phyloP scores from a whole-genome alignment of 495 filamentous ascomycete species.

The Xylaria curta region DNA sequence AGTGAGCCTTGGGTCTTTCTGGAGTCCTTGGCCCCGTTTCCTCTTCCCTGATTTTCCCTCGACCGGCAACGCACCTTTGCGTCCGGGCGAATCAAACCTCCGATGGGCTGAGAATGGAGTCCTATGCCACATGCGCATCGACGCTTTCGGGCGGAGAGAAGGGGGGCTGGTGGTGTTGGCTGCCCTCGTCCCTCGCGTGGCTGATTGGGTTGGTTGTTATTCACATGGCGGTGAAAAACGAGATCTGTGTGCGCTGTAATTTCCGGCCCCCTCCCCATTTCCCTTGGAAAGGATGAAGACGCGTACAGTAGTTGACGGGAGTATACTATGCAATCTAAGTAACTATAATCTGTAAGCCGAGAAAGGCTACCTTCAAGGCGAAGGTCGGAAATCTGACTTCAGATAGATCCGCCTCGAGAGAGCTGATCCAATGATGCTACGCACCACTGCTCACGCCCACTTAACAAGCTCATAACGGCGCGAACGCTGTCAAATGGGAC shows the following conservation, averaged over 20 bases:
- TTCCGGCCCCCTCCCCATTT: constrained; percentile 15
- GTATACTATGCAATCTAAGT: not conserved
- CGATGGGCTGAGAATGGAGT: constrained; percentile 17
- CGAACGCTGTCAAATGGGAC: constrained; percentile 17
- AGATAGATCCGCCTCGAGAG: constrained; percentile 2
- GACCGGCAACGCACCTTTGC: constrained; percentile 14
- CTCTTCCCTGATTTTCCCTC: constrained; percentile 25
- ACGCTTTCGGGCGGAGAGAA: constrained; percentile 16
- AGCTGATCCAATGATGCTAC: constrained; percentile 7
- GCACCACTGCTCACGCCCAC: not conserved
- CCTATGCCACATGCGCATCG: constrained; percentile 26
- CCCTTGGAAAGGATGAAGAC: constrained; percentile 8
- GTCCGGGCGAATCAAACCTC: constrained; percentile 23
- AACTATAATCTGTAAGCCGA: not conserved
- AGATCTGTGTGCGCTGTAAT: not conserved
- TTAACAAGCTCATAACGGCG: constrained; percentile 26
- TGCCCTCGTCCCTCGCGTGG: constrained; percentile 27
- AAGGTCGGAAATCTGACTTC: constrained; percentile 8
- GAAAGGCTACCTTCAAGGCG: not conserved
- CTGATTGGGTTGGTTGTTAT: constrained; percentile 38
- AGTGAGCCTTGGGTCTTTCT: constrained; percentile 21
- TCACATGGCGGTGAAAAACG: constrained; percentile 43
- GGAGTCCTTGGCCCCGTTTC: constrained; percentile 15
- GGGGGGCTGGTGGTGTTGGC: constrained; percentile 8
- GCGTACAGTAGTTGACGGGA: not conserved